Evolutionary conservation across 1,284 basidiomycete species (phyloP).

Genomic region (Xerocomus nothofagi): DNA sequence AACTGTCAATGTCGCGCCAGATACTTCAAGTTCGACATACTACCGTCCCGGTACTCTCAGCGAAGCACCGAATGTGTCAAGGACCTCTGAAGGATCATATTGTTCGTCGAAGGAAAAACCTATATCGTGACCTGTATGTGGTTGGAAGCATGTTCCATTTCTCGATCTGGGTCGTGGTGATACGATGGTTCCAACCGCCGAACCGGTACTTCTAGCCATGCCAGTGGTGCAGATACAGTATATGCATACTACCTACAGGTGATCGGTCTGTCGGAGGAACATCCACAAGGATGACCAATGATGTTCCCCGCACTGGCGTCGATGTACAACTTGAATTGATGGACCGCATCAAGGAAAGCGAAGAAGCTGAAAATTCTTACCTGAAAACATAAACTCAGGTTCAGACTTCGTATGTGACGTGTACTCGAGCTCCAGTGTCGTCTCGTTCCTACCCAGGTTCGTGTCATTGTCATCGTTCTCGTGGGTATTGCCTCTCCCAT

Average conservation of each 20-base stretch:
- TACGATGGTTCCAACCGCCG: background rate
- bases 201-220: background rate
- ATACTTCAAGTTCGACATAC: constrained; percentile 36
- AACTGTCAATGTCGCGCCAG: constrained; percentile 39
- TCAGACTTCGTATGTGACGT: background rate
- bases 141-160: constrained; percentile 33
- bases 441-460: constrained; percentile 10
- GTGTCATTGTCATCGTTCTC: constrained; percentile 1
- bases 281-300: constrained; percentile 59
- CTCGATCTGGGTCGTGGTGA: constrained; percentile 14
- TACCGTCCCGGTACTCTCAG: constrained; percentile 25
- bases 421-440: background rate
- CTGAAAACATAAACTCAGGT: background rate
- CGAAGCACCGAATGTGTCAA: constrained; percentile 36
- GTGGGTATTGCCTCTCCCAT: background rate
- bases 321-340: constrained; percentile 26
- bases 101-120: constrained; percentile 37
- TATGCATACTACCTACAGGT: constrained; percentile 2
- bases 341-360: constrained; percentile 19
- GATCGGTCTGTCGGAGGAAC: constrained; percentile 57
- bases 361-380: constrained; percentile 7
- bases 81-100: constrained; percentile 34
- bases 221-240: background rate
- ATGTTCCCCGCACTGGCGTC: constrained; percentile 61
- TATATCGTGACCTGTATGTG: constrained; percentile 23